Evolutionary conservation across 805 yeast species (phyloP).

Genomic region (Yamadazyma laniorum): DNA sequence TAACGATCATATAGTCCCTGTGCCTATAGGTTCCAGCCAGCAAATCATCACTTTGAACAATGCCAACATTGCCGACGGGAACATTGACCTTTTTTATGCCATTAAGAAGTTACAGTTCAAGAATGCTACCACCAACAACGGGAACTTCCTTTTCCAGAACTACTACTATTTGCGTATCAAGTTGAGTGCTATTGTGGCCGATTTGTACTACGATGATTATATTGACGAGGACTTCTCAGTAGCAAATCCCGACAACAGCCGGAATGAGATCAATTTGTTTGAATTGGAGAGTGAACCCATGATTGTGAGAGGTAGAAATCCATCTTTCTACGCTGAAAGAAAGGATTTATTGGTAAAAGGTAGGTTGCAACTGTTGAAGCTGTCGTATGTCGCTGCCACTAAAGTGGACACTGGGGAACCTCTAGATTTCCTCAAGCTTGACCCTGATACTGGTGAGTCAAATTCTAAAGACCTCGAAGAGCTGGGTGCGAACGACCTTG

Average conservation of each 20-base stretch:
- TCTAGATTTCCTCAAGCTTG: not conserved
- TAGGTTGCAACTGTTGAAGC: slow-evolving; percentile 12
- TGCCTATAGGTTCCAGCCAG: slow-evolving; percentile 20
- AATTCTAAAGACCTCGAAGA: slow-evolving; percentile 8
- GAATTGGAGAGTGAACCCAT: slow-evolving; percentile 44
- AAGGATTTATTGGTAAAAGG: slow-evolving; percentile 46
- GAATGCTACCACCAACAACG: slow-evolving; percentile 53
- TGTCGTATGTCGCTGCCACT: slow-evolving; percentile 1
- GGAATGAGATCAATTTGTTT: slow-evolving; percentile 29
- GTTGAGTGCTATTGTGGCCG: slow-evolving; percentile 37
- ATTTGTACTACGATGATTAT: slow-evolving; percentile 37
- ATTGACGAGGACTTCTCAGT: slow-evolving; percentile 28
- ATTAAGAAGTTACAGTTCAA: slow-evolving; percentile 47
- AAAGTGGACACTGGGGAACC: slow-evolving; percentile 3
- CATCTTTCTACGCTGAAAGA: slow-evolving; percentile 55
- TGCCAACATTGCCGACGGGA: slow-evolving; percentile 19
- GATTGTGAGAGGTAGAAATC: slow-evolving; percentile 60
- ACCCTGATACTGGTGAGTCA: not conserved
- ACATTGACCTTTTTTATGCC: slow-evolving; percentile 29
- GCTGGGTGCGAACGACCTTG: slow-evolving; percentile 9
- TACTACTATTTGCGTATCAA: slow-evolving; percentile 41
- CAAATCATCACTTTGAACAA: slow-evolving; percentile 28
- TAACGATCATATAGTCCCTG: slow-evolving; percentile 12
- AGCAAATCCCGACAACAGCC: slow-evolving; percentile 18
- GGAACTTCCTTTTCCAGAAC: slow-evolving; percentile 45